Conservation (phyloP, 805 yeast genomes). For the Clavispora santaluciae region DNA sequence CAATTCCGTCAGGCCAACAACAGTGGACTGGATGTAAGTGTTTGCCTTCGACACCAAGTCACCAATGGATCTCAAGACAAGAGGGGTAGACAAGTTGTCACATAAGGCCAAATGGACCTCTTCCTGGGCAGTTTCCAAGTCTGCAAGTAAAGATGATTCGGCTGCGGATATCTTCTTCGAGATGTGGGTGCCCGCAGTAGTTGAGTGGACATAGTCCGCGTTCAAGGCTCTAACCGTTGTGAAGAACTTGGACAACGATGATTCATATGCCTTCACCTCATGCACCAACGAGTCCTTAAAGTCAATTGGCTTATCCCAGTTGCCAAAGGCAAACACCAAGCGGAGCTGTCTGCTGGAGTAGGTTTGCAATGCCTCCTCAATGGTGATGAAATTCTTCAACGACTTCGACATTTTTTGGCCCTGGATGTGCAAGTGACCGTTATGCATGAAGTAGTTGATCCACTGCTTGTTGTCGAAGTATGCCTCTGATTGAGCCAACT, state of each 20-base stretch:
- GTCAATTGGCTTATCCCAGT: constrained; percentile 91
- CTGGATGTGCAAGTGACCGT: constrained; percentile 96
- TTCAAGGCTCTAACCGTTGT: constrained; percentile 79
- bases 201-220: constrained; percentile 53
- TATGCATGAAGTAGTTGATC: constrained; percentile 95
- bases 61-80: constrained; percentile 57
- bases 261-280: constrained; percentile 76
- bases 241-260: constrained; percentile 76
- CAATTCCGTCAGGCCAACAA: constrained; percentile 40
- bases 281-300: constrained; percentile 75
- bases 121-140: constrained; percentile 47
- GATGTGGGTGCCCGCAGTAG: constrained; percentile 39
- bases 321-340: constrained; percentile 82
- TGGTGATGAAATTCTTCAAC: constrained; percentile 90
- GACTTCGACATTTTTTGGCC: constrained; percentile 98
- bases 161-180: constrained; percentile 54
- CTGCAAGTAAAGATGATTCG: constrained; percentile 54
- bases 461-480: constrained; percentile 85
- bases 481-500: constrained; percentile 95
- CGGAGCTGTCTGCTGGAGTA: constrained; percentile 81
- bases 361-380: constrained; percentile 75
- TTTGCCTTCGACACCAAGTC: constrained; percentile 71
- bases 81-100: constrained; percentile 82
- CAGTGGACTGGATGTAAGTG: constrained; percentile 54
- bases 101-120: constrained; percentile 75